phyloP scores from a whole-genome alignment of 768 basidiomycete species.

The Suillus discolor region DNA sequence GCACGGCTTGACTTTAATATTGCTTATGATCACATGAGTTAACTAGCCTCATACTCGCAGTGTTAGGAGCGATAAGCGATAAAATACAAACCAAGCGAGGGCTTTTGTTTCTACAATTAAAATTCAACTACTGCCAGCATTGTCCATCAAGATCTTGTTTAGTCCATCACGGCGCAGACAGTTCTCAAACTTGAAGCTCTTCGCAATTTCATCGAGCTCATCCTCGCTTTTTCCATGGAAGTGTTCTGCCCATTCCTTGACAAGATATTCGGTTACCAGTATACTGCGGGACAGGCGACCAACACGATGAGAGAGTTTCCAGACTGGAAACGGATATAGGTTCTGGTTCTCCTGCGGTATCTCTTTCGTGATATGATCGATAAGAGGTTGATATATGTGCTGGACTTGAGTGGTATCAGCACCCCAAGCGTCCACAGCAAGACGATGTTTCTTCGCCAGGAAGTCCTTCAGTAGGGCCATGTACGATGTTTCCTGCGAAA shows the following conservation, averaged over 20 bases:
- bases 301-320: constrained; percentile 59
- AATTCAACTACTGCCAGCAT: constrained; percentile 28
- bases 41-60: neutral
- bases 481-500: constrained; percentile 69
- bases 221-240: constrained; percentile 57
- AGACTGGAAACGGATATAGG: constrained; percentile 67
- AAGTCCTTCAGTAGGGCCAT: constrained; percentile 69
- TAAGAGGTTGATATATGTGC: constrained; percentile 64
- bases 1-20: neutral
- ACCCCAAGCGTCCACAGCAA: constrained; percentile 81
- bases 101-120: neutral
- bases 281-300: constrained; percentile 66
- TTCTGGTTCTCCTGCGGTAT: constrained; percentile 51
- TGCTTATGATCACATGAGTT: neutral
- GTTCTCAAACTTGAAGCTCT: constrained; percentile 70
- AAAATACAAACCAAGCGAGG: neutral
- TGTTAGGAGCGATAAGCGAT: neutral
- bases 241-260: constrained; percentile 74
- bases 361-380: constrained; percentile 61
- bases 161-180: constrained; percentile 71
- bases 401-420: constrained; percentile 60
- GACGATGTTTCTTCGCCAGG: constrained; percentile 75
- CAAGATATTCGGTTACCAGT: constrained; percentile 69
- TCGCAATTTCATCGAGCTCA: constrained; percentile 74
- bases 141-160: constrained; percentile 54